A percentile compares a stretch with the other conserved stretches of the same genome.
phyloP scores from a whole-genome alignment of 2,329 filamentous ascomycete species.

The Penicillium sp. region DNA sequence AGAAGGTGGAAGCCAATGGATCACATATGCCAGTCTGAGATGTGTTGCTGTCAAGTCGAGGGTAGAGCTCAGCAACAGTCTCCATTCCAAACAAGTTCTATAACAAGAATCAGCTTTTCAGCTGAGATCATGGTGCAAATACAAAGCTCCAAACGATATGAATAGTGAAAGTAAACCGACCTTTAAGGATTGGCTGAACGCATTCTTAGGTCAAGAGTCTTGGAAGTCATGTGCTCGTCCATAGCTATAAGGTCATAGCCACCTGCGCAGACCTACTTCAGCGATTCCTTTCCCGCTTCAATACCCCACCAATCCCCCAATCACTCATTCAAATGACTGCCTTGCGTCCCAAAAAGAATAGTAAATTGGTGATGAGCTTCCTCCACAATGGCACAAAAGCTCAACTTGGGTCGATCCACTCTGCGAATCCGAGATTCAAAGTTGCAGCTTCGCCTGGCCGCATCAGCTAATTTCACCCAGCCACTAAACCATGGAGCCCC shows the following conservation, averaged over 20 bases:
- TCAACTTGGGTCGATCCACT: slow-evolving; percentile 4
- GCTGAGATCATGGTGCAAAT: not conserved
- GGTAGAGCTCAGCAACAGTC: slow-evolving; percentile 4
- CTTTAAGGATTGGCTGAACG: not conserved
- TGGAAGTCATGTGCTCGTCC: not conserved
- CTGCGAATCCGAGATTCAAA: slow-evolving; percentile 1
- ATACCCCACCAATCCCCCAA: not conserved
- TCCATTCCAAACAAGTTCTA: not conserved
- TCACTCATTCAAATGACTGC: not conserved
- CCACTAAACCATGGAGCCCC: not conserved
- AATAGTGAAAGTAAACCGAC: not conserved
- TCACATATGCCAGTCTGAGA: not conserved
- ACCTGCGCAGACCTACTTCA: not conserved
- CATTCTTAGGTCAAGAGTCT: not conserved
- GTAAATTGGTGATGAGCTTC: not conserved
- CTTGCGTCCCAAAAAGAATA: not conserved
- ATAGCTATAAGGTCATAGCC: not conserved
- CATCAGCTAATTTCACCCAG: not conserved
- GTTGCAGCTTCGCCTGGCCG: slow-evolving; percentile 1
- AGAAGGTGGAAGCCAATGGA: slow-evolving; percentile 5
- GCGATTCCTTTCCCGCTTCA: not conserved
- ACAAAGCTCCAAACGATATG: not conserved
- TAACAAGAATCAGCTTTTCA: too few relatives aligned
- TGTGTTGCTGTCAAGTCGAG: slow-evolving; percentile 6
- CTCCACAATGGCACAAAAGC: slow-evolving; percentile 16